These are phyloP conservation scores for Emiliania huxleyi DNA, from an alignment of 78 protist genomes.

Conservation along the genomic window DNA sequence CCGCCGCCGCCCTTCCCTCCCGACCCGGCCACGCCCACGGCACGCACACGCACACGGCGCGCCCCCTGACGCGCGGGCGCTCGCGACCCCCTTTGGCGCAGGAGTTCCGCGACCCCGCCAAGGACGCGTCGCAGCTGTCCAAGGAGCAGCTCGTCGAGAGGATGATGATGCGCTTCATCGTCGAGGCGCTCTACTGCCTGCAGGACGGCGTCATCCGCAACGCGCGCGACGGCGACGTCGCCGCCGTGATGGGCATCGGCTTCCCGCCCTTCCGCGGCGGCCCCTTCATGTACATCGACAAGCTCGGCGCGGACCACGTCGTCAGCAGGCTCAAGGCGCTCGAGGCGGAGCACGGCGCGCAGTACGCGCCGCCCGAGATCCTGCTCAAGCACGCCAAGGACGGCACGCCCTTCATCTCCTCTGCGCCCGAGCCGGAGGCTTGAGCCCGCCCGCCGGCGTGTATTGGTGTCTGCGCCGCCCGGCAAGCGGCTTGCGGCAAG, in stretches of 20 bases:
- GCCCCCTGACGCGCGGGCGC: too few relatives aligned
- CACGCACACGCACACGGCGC: too few relatives aligned
- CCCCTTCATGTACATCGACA: constrained; percentile 68
- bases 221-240: constrained; percentile 63
- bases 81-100: too few relatives aligned
- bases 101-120: background rate
- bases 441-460: too few relatives aligned
- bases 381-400: constrained; percentile 61
- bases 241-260: constrained; percentile 67
- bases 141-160: constrained; percentile 46
- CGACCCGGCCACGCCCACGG: too few relatives aligned
- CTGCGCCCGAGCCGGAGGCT: background rate
- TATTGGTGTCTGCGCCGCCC: too few relatives aligned
- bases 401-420: constrained; percentile 52
- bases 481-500: too few relatives aligned
- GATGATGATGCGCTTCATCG: constrained; percentile 48
- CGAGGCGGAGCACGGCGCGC: constrained; percentile 50
- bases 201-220: constrained; percentile 47
- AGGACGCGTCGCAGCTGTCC: background rate
- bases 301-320: constrained; percentile 32
- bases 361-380: constrained; percentile 61
- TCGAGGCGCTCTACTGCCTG: constrained; percentile 73
- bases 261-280: constrained; percentile 70
- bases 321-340: background rate
- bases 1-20: too few relatives aligned